Percentiles rank a stretch among this genome's conserved stretches.
Evolutionary conservation across 208 protist species (phyloP).

Genomic region (Leishmania amazonensis): DNA sequence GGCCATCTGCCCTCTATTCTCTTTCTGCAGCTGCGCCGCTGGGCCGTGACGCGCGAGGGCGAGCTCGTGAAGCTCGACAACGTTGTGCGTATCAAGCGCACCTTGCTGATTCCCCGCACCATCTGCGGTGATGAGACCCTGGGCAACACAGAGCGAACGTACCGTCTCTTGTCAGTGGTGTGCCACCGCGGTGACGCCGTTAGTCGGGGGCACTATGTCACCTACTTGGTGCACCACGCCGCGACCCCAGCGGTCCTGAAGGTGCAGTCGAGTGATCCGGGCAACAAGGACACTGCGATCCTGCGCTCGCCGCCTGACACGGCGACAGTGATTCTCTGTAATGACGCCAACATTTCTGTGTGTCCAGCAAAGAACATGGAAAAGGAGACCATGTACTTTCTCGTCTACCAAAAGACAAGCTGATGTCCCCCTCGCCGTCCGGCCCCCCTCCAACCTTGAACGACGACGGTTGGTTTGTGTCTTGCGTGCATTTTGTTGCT

Average conservation of each 20-base stretch:
- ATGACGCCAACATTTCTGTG: slow-evolving; percentile 61
- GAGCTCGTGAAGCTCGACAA: slow-evolving; percentile 89
- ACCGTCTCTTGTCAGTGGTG: slow-evolving; percentile 69
- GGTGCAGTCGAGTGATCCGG: slow-evolving; percentile 10
- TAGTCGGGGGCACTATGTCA: slow-evolving; percentile 79
- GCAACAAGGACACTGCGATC: slow-evolving; percentile 7
- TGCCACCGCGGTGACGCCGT: slow-evolving; percentile 60
- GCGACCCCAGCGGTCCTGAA: slow-evolving; percentile 35
- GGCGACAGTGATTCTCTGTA: slow-evolving; percentile 59
- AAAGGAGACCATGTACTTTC: slow-evolving; percentile 76
- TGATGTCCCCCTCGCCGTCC: not conserved
- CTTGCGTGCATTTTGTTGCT: not conserved
- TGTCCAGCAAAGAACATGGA: slow-evolving; percentile 29
- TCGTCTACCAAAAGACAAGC: slow-evolving; percentile 66
- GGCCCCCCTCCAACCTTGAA: not conserved
- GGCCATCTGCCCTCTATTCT: slow-evolving; percentile 61
- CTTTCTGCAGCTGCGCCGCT: slow-evolving; percentile 75
- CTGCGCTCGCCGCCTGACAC: slow-evolving; percentile 10
- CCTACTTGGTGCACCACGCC: slow-evolving; percentile 59
- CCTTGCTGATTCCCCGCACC: slow-evolving; percentile 54
- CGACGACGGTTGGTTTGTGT: not conserved
- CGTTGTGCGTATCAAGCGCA: slow-evolving; percentile 51
- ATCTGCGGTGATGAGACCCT: slow-evolving; percentile 55
- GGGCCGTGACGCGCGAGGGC: slow-evolving; percentile 83
- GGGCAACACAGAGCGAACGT: slow-evolving; percentile 50